Conservation (phyloP, 371 early-diverging fungal species). For the Phascolomyces articulosus region DNA sequence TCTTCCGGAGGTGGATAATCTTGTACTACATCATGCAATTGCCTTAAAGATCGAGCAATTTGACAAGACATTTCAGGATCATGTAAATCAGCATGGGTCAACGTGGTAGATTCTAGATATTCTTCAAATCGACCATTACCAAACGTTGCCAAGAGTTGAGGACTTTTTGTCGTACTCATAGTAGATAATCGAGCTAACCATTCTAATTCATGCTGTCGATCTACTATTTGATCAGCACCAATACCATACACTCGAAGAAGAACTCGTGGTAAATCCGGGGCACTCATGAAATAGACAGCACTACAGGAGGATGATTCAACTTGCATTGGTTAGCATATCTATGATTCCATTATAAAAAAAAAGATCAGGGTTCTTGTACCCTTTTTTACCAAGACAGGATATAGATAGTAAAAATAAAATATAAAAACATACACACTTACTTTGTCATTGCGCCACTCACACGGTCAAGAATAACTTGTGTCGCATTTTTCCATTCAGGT, state of each 20-base stretch:
- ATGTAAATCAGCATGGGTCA: constrained; percentile 73
- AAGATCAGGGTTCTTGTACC: too few relatives aligned
- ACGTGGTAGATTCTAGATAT: constrained; percentile 76
- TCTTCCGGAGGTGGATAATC: constrained; percentile 54
- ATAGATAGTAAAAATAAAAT: neutral
- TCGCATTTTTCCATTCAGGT: constrained; percentile 19
- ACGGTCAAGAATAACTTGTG: constrained; percentile 9
- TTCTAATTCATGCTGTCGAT: constrained; percentile 78
- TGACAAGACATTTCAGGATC: constrained; percentile 63
- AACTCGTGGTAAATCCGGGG: constrained; percentile 47
- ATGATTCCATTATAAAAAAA: neutral
- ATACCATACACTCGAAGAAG: constrained; percentile 81
- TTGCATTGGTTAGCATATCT: too few relatives aligned
- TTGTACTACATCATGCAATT: constrained; percentile 74
- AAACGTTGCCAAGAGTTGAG: constrained; percentile 79
- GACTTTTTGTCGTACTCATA: constrained; percentile 66
- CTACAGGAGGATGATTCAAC: too few relatives aligned
- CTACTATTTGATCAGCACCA: constrained; percentile 78
- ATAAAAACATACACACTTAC: constrained; percentile 5
- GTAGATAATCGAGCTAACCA: constrained; percentile 78
- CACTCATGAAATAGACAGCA: constrained; percentile 75
- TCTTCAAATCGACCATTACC: constrained; percentile 89
- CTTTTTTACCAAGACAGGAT: too few relatives aligned
- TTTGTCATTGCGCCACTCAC: constrained; percentile 30
- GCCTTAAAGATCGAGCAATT: constrained; percentile 76